Base-by-base conservation (phyloP, 1,284 basidiomycete species). In the Xerocomus minutiporus region DNA sequence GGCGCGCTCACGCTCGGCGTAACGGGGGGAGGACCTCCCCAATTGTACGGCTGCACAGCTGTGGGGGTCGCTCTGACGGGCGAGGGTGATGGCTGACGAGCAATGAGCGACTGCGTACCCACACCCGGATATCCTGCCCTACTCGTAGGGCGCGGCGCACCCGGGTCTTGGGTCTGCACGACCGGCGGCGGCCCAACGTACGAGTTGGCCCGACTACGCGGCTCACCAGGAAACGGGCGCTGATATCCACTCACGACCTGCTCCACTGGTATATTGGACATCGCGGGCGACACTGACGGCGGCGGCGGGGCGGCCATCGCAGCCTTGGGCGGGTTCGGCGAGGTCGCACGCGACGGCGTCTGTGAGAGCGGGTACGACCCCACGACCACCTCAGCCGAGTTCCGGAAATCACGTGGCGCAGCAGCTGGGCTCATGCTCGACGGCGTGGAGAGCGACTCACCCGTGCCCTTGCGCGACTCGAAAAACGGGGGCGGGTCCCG, bases 191-290 rank as follows among this genome's bases (percentile, higher is more conserved):
- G 60, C 1, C 71, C 74, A 13, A 74, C 70, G 56, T 72, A 71
- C 64, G 80, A 76, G 59, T 75, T 74, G 48, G 76, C 73, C 25
- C 74, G 68, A 57, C 79, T 82, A 43, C 75, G 64, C 26, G 70
- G 59, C 72, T 97, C 94, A 2, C 91, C 92, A 1, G 93, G 94
- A 69, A 97, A 82, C 0, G 87, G 84, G 63, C 94, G 92, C 15
- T 86, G 81, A 63, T 97, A 97, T 57, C 84, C 79, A 5, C 75
- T 76, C 8, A 94, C 68, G 2, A 94, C 85, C n/a, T 86, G 81
- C 60, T 91, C 87, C 5, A 82, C 78, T 0, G 82, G 76, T 7
- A 77, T 65, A 50, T 82, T 75, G 8, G 85, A 77, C 3, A 74
- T 68, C 2, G 74, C 57, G 0, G 76, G 58, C 0, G 65, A 58